A percentile compares a stretch with the other conserved stretches of the same genome.
These are phyloP conservation scores for Colletotrichum sidae DNA, from an alignment of 2,329 filamentous ascomycete genomes.

Conservation along the genomic window DNA sequence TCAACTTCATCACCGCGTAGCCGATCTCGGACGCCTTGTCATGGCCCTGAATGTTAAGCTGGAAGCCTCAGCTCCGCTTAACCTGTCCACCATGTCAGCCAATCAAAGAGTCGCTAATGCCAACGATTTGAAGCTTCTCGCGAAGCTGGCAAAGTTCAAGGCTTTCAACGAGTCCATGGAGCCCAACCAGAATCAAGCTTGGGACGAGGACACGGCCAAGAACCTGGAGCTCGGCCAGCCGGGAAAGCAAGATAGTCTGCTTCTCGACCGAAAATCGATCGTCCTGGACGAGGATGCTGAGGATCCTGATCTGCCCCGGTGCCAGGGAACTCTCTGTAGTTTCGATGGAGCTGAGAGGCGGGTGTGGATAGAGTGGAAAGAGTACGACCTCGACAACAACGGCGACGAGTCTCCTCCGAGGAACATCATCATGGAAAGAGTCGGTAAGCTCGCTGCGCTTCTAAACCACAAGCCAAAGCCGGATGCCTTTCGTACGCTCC, in stretches of 20 bases:
- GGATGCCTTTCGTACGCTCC: constrained; percentile 60
- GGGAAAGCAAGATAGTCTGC: constrained; percentile 46
- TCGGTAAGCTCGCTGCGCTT: constrained; percentile 60
- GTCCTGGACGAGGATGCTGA: constrained; percentile 47
- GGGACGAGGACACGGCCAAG: constrained; percentile 51
- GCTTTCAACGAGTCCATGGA: constrained; percentile 62
- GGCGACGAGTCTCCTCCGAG: constrained; percentile 53
- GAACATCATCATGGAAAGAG: constrained; percentile 55
- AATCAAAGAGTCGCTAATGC: constrained; percentile 52
- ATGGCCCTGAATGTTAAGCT: constrained; percentile 58
- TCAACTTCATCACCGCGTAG: constrained; percentile 59
- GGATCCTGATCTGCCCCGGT: constrained; percentile 49
- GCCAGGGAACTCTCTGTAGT: constrained; percentile 53
- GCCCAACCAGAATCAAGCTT: constrained; percentile 35
- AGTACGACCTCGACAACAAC: constrained; percentile 54
- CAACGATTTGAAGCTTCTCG: constrained; percentile 53
- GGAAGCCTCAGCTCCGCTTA: constrained; percentile 43
- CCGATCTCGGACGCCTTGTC: constrained; percentile 58
- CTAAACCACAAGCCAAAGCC: constrained; percentile 61
- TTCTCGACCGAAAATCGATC: constrained; percentile 50
- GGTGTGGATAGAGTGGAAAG: constrained; percentile 65
- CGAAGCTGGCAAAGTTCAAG: constrained; percentile 62
- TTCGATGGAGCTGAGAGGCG: constrained; percentile 48
- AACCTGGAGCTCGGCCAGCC: constrained; percentile 54
- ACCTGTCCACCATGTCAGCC: constrained; percentile 47